Evolutionary conservation across 2,329 filamentous ascomycete species (phyloP).

Genomic region (Emergomyces orientalis): DNA sequence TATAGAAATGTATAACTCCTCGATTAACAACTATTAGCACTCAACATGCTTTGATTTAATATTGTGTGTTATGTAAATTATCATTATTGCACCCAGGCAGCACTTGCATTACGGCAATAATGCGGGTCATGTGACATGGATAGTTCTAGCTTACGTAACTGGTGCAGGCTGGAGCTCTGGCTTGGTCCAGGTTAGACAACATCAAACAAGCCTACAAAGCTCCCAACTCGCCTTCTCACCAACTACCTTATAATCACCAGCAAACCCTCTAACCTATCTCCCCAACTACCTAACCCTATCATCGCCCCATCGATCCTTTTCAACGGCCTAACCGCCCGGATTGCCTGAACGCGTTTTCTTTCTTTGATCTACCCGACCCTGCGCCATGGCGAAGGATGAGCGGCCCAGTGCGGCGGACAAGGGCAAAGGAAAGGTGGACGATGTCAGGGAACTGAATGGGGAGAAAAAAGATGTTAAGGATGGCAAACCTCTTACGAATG

Average conservation of each 20-base stretch:
- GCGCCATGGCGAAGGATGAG: slow-evolving; percentile 80
- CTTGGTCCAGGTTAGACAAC: neutral
- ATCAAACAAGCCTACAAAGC: neutral
- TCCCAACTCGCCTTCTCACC: neutral
- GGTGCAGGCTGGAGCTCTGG: neutral
- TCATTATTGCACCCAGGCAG: neutral
- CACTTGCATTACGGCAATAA: no score
- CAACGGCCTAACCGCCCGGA: neutral
- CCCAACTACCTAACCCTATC: neutral
- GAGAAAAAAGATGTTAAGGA: slow-evolving; percentile 52
- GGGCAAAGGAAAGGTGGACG: slow-evolving; percentile 86
- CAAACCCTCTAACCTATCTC: neutral
- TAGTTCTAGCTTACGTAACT: neutral
- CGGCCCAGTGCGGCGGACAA: slow-evolving; percentile 77
- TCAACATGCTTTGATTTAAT: neutral
- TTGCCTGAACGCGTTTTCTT: neutral
- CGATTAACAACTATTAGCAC: neutral
- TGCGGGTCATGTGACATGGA: neutral
- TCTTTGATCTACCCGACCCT: slow-evolving; percentile 5
- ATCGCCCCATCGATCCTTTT: neutral
- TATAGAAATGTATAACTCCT: neutral
- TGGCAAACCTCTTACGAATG: slow-evolving; percentile 60
- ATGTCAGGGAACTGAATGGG: slow-evolving; percentile 52
- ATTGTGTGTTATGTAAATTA: neutral
- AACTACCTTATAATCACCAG: neutral